These are phyloP conservation scores for Myxozyma neotropica DNA, from an alignment of 805 yeast genomes.

Conservation along the genomic window DNA sequence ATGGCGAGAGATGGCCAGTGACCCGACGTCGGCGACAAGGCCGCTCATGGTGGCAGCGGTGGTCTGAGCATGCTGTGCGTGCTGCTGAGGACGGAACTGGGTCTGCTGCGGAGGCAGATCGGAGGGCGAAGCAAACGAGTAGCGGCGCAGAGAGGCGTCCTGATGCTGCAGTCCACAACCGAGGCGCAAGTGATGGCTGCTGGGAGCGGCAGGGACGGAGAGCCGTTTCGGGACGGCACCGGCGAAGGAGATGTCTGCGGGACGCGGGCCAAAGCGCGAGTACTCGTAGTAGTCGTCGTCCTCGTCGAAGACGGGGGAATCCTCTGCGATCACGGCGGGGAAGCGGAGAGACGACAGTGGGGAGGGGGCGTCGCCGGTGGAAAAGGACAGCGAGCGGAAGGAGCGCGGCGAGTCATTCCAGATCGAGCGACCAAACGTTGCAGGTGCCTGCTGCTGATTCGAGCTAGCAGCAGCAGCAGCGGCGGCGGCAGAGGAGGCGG, in stretches of 20 bases:
- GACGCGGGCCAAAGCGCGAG: background rate
- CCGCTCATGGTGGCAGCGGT: background rate
- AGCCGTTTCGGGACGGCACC: constrained; percentile 9
- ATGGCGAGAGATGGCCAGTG: background rate
- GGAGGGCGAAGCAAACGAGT: constrained; percentile 1
- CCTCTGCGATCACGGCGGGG: constrained; percentile 18
- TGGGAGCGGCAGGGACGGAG: constrained; percentile 3
- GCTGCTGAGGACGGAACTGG: background rate
- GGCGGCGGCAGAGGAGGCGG: constrained; percentile 4
- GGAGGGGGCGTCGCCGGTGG: constrained; percentile 12
- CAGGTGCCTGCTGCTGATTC: no score
- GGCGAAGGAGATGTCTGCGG: background rate
- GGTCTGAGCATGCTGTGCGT: constrained; percentile 6
- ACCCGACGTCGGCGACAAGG: background rate
- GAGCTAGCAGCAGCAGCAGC: background rate
- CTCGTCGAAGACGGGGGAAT: constrained; percentile 22
- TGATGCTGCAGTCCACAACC: background rate
- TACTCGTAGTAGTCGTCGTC: constrained; percentile 18
- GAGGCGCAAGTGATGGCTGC: background rate
- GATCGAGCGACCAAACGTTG: constrained; percentile 8
- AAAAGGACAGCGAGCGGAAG: constrained; percentile 11
- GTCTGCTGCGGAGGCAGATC: background rate
- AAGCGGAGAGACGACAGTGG: constrained; percentile 6
- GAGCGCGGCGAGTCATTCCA: constrained; percentile 10
- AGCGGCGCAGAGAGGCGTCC: background rate